phyloP scores from a whole-genome alignment of 1,284 basidiomycete species.

The Austroboletus novae-zelandiae region DNA sequence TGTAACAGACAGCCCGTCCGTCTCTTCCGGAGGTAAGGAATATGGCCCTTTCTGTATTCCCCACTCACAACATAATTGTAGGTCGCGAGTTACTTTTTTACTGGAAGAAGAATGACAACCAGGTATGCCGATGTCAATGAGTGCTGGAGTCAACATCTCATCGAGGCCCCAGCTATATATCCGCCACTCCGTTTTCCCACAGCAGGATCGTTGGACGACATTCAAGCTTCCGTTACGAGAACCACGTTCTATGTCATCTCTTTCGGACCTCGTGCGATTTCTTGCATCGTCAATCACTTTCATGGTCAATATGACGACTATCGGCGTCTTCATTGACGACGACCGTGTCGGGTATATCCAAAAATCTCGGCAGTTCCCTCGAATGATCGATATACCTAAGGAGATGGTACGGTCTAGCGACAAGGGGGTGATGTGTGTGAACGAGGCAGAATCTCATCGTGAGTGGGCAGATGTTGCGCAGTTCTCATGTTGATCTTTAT shows the following conservation, averaged over 20 bases:
- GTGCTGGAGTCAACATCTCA: background rate
- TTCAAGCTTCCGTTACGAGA: constrained; percentile 92
- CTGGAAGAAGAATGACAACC: constrained; percentile 84
- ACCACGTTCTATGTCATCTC: constrained; percentile 75
- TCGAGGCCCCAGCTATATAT: constrained; percentile 40
- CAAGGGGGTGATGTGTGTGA: constrained; percentile 25
- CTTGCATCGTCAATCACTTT: constrained; percentile 93
- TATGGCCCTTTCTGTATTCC: constrained; percentile 29
- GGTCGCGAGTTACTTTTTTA: constrained; percentile 87
- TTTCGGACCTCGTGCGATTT: constrained; percentile 87
- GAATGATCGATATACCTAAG: constrained; percentile 38
- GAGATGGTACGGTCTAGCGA: constrained; percentile 13
- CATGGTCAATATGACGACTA: constrained; percentile 77
- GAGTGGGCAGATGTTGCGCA: background rate
- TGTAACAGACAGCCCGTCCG: constrained; percentile 43
- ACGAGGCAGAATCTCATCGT: constrained; percentile 21
- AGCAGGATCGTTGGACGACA: constrained; percentile 66
- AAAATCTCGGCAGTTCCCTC: constrained; percentile 65
- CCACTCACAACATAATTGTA: background rate
- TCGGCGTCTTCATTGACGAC: constrained; percentile 81
- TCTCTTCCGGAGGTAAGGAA: constrained; percentile 30
- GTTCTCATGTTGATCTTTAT: background rate
- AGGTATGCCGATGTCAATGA: constrained; percentile 37
- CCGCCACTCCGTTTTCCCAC: constrained; percentile 63
- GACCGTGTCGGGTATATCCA: constrained; percentile 71